Evolutionary conservation across 2,329 filamentous ascomycete genomes (phyloP).

Genomic region (Moelleriella libera): DNA sequence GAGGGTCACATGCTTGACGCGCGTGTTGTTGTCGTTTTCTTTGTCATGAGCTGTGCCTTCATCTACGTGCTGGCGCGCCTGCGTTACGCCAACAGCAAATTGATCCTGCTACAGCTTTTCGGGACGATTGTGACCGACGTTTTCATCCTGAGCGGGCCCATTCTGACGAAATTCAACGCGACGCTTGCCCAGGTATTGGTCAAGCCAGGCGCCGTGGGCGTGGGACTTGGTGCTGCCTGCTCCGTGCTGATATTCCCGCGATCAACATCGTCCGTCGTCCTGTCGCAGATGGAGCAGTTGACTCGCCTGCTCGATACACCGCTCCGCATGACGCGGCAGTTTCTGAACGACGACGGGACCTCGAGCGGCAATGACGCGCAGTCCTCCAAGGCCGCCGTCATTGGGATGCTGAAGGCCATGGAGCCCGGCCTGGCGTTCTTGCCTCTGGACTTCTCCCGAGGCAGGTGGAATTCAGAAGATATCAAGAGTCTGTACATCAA

Average conservation of each 20-base stretch:
- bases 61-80: constrained; percentile 29
- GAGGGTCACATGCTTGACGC: constrained; percentile 32
- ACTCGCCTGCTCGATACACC: constrained; percentile 16
- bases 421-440: constrained; percentile 26
- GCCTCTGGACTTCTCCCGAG: constrained; percentile 29
- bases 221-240: constrained; percentile 28
- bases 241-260: constrained; percentile 32
- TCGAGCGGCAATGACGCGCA: constrained; percentile 15
- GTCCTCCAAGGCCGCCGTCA: constrained; percentile 11
- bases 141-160: constrained; percentile 27
- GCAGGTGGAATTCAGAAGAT: constrained; percentile 29
- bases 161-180: constrained; percentile 24
- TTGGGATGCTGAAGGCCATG: constrained; percentile 21
- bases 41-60: constrained; percentile 24
- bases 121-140: constrained; percentile 30
- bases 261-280: constrained; percentile 29
- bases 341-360: constrained; percentile 8
- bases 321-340: constrained; percentile 14
- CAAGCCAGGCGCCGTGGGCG: constrained; percentile 29
- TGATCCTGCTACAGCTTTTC: constrained; percentile 28
- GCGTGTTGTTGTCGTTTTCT: constrained; percentile 24
- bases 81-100: constrained; percentile 28
- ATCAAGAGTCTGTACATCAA: constrained; percentile 21
- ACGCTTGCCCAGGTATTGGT: constrained; percentile 23
- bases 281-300: constrained; percentile 18